Evolutionary conservation across 1,139 yeast species (phyloP), one percentile per base, ranked within the genome.

Genomic region (Spathaspora sp.): DNA sequence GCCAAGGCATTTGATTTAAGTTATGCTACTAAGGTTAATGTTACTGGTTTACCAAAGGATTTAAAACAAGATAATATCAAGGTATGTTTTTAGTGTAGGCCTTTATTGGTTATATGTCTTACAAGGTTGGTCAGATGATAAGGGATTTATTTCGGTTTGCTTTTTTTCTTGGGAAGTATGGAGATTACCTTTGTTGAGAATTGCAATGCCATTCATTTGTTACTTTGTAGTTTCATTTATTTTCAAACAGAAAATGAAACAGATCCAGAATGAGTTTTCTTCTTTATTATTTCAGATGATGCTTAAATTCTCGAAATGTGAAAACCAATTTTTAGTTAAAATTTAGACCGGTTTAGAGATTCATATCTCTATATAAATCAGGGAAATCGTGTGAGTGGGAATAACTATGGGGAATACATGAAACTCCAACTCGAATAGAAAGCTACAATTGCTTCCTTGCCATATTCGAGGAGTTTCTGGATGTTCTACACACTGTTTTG

Each of bases 41-140:
- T 86, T 48, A 79, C 85, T 58, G 87, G 87, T 51, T 76, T 86
- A 67, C 95, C 95, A 68, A 83, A 75, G 65, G 95, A 86, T 70
- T 82, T 86, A 67, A 84, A 82, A 67, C 81, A 81, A 63, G 87
- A 83, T 58, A 84, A 87, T 64, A 80, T 86, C 61, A 86, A 81
- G 85, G 95, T 86, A 86, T 82, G 95, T 85, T 47, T 40, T 24
- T 20, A 20, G 23, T 20, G 23, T 20, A 20, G 23, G 23, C 4
- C 23, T 20, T 20, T 20, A 20, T 20, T 20, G 23, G 23, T 20
- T 20, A 24, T 23, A 36, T 15, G 24, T 13, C 7, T 31, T 13
- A 31, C 15, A 8, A 11, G 18, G 36, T 31, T 31, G 10, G 36
- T 31, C 36, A 29, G 13, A 26, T 11, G 15, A 39, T 7, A 7